These are phyloP conservation scores for Skeletonema costatum DNA, from an alignment of 108 stramenopile species.

Conservation along the genomic window DNA sequence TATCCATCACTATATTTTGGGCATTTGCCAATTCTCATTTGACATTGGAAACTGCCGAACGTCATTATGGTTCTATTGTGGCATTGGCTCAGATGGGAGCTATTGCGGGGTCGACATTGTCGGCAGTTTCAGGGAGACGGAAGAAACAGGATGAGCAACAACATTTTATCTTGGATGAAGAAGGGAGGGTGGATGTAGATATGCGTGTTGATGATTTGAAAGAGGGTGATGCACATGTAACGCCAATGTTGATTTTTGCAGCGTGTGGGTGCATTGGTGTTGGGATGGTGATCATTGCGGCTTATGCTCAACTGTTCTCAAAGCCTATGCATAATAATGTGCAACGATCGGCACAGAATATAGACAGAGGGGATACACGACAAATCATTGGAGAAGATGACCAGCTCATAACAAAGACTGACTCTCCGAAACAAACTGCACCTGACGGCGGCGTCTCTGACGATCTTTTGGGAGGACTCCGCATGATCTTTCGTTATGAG, in stretches of 20 bases:
- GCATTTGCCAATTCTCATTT: slow-evolving; percentile 92
- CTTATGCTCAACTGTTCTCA: slow-evolving; percentile 33
- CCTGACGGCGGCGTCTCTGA: slow-evolving; percentile 18
- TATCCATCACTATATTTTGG: slow-evolving; percentile 95
- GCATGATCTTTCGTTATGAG: slow-evolving; percentile 82
- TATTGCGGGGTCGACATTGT: slow-evolving; percentile 84
- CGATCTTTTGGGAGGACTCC: slow-evolving; percentile 66
- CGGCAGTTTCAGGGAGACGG: slow-evolving; percentile 46
- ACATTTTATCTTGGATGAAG: slow-evolving; percentile 6
- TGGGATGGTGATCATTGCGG: slow-evolving; percentile 32
- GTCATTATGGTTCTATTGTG: slow-evolving; percentile 92
- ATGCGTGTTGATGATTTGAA: neutral
- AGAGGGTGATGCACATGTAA: slow-evolving; percentile 40
- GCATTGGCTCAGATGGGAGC: slow-evolving; percentile 94
- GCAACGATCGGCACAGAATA: neutral
- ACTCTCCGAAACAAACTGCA: neutral
- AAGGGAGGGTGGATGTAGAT: slow-evolving; percentile 6
- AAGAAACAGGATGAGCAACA: neutral
- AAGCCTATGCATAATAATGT: slow-evolving; percentile 15
- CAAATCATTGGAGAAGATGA: neutral
- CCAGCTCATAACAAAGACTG: neutral
- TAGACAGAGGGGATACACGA: neutral
- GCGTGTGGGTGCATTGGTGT: slow-evolving; percentile 42
- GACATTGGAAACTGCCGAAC: slow-evolving; percentile 86
- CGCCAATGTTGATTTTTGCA: slow-evolving; percentile 39